phyloP scores from a whole-genome alignment of 805 yeast genomes.

The Ogataea thermomethanolica region DNA sequence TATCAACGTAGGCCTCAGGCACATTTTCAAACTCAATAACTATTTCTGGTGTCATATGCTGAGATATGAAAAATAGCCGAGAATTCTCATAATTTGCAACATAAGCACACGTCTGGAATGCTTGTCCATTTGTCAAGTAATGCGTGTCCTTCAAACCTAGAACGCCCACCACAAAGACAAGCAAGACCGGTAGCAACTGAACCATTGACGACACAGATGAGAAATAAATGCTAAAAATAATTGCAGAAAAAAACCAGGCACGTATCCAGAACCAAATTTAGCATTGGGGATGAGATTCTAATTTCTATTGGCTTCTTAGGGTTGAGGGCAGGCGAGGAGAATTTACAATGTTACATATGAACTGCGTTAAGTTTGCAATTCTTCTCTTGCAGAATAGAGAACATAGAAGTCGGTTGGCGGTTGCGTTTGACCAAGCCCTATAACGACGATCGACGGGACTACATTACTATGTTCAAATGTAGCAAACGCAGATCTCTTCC shows the following conservation, averaged over 20 bases:
- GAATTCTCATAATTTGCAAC: conserved; percentile 27
- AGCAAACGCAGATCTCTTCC: too few relatives aligned
- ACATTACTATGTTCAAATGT: too few relatives aligned
- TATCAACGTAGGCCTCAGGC: conserved; percentile 16
- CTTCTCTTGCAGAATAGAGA: too few relatives aligned
- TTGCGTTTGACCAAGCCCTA: too few relatives aligned
- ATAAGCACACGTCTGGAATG: conserved; percentile 32
- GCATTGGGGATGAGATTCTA: too few relatives aligned
- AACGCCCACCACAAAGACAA: neutral
- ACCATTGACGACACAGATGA: neutral
- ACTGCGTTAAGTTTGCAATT: too few relatives aligned
- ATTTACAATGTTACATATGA: too few relatives aligned
- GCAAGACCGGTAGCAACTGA: neutral
- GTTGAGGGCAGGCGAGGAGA: too few relatives aligned
- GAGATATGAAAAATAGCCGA: conserved; percentile 14
- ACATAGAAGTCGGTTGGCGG: too few relatives aligned
- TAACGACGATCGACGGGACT: too few relatives aligned
- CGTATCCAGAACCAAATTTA: too few relatives aligned
- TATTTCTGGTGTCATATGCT: conserved; percentile 20
- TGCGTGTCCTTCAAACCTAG: conserved; percentile 25
- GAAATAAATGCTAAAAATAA: conserved; percentile 1
- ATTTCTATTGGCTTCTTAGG: too few relatives aligned
- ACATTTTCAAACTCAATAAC: conserved; percentile 16
- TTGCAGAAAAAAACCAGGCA: neutral
- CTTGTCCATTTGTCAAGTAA: conserved; percentile 17